phyloP scores from a whole-genome alignment of 2,329 filamentous ascomycete genomes.

The Apiospora hydei region DNA sequence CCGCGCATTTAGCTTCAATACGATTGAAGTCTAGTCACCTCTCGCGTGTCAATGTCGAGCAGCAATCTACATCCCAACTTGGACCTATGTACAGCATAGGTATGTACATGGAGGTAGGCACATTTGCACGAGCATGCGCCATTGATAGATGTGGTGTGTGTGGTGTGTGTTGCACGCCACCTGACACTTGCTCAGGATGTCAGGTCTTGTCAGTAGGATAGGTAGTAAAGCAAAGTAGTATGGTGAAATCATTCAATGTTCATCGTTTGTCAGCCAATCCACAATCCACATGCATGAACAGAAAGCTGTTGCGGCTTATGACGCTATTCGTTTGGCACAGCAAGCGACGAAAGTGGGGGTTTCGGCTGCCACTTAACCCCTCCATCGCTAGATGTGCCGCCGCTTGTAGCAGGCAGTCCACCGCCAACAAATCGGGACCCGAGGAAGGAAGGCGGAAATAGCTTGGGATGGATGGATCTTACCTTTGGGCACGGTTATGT shows the following conservation, averaged over 20 bases:
- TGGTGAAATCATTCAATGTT: background rate
- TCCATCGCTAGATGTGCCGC: constrained; percentile 1
- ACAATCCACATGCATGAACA: constrained; percentile 1
- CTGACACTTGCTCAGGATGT: background rate
- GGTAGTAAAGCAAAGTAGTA: background rate
- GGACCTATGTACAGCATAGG: background rate
- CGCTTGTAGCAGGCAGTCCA: constrained; percentile 1
- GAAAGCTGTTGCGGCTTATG: background rate
- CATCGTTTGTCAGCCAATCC: constrained; percentile 9
- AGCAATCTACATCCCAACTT: background rate
- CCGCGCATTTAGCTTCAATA: background rate
- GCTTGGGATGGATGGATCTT: constrained; percentile 7
- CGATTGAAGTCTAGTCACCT: background rate
- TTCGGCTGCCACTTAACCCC: constrained; percentile 17
- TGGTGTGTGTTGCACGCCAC: background rate
- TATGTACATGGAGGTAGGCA: background rate
- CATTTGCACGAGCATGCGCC: background rate
- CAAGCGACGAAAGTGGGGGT: background rate
- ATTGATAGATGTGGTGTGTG: background rate
- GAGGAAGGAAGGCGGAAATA: constrained; percentile 14
- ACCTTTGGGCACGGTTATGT: background rate
- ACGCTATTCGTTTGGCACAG: background rate
- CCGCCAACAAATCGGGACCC: constrained; percentile 13
- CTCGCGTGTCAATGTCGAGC: background rate
- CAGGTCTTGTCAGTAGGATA: background rate